Percentiles rank a stretch among this genome's conserved stretches.
Evolutionary conservation across 2,329 filamentous ascomycete species (phyloP).

Genomic region (Beauveria scarabaeidicola): DNA sequence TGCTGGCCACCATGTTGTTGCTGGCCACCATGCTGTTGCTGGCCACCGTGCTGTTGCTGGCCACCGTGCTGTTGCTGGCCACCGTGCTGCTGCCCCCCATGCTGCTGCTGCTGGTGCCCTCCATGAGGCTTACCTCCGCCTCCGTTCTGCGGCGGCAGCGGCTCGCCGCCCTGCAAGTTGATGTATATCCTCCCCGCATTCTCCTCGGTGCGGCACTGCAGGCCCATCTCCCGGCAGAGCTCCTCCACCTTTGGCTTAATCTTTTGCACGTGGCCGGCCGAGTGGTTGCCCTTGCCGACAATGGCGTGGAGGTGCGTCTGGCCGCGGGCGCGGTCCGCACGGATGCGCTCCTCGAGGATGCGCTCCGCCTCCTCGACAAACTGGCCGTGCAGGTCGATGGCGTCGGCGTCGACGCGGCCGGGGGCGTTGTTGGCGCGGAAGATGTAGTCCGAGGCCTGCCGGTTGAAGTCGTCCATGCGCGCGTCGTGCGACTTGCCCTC

Average conservation of each 20-base stretch:
- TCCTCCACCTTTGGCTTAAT: slow-evolving; percentile 92
- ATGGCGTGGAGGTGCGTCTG: slow-evolving; percentile 88
- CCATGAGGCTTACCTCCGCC: slow-evolving; percentile 25
- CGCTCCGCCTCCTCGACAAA: slow-evolving; percentile 92
- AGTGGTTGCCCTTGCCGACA: slow-evolving; percentile 92
- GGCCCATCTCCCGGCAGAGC: slow-evolving; percentile 71
- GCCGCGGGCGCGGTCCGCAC: slow-evolving; percentile 62
- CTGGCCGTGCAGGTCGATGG: slow-evolving; percentile 89
- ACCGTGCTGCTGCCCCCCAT: slow-evolving; percentile 27
- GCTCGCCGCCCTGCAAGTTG: slow-evolving; percentile 67
- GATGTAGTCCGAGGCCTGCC: slow-evolving; percentile 85
- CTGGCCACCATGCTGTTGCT: slow-evolving; percentile 28
- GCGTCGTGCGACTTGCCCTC: slow-evolving; percentile 78
- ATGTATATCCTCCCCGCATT: slow-evolving; percentile 88
- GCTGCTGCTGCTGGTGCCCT: slow-evolving; percentile 24
- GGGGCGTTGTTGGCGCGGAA: slow-evolving; percentile 88
- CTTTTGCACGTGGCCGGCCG: slow-evolving; percentile 72
- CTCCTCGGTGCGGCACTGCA: slow-evolving; percentile 77
- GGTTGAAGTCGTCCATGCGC: slow-evolving; percentile 82
- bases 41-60: slow-evolving; percentile 32
- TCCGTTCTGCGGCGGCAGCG: slow-evolving; percentile 36
- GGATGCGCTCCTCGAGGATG: slow-evolving; percentile 79
- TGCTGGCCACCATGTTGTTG: slow-evolving; percentile 34
- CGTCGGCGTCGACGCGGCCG: slow-evolving; percentile 67
- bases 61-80: slow-evolving; percentile 31